Evolutionary conservation across 192 early-diverging fungal genomes (phyloP), one percentile per base, ranked within the genome.

Genomic region (Kickxella alabastrina): DNA sequence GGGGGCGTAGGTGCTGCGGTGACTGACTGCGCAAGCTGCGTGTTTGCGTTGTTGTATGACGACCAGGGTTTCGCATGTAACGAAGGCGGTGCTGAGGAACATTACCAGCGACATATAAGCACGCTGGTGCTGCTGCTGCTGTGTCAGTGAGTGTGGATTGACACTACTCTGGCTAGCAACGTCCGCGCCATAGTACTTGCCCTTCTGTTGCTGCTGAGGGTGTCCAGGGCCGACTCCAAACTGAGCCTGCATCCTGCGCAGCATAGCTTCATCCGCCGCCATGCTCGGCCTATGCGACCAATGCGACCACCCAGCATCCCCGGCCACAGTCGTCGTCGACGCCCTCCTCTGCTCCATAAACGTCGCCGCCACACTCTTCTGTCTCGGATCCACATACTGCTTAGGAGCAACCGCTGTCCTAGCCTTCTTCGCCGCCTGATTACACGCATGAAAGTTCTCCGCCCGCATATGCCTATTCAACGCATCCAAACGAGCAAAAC

Each of bases 401-500:
- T 32, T 32, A 23, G 49, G 41, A 17, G 46, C 37, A 42, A 59
- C 62, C 21, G 48, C 46, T 15, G 65, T 54, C 43, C 76, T 56
- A 27, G 78, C 66, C 45, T 57, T 79, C 69, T 63, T 79, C 34
- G 72, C 81, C 38, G 66, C 81, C 79, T 52, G 75, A 57, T 52
- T 84, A 60, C 56, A 82, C 3, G 65, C 80, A 23, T 82, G 81
- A 35, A 65, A 59, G 66, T 80, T 78, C 39, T 85, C 83, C 1
- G 80, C 79, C 25, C 85, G 77, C 49, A 81, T 73, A 54, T 91
- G 88, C 1, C 87, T 78, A 57, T 83, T 85, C 24, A 91, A 70
- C 32, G 89, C 89, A 57, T 92, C 89, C 41, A 89, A 68, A 10
- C 89, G 81, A 2, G 89, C 89, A 79, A 92, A 92, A 34, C 83